Conservation (phyloP, 768 basidiomycete species). For the Pleurotus sapidus region DNA sequence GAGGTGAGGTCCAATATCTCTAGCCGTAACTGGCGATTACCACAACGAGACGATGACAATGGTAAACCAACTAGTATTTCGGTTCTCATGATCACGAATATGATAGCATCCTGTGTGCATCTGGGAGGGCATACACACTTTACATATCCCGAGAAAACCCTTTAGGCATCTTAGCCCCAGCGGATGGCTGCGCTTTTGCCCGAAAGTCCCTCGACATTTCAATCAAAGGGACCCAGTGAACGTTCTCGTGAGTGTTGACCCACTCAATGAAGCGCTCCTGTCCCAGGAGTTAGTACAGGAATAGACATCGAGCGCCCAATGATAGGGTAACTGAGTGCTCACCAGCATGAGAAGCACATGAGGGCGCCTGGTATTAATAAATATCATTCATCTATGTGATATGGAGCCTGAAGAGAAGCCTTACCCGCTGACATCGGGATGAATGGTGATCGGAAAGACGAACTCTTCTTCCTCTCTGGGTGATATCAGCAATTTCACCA, state of each 20-base stretch:
- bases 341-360: constrained; percentile 77
- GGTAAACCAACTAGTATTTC: background rate
- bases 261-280: constrained; percentile 74
- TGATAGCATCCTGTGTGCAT: background rate
- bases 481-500: constrained; percentile 6
- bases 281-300: background rate
- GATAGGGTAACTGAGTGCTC: constrained; percentile 6
- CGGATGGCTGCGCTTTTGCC: constrained; percentile 41
- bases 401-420: constrained; percentile 14
- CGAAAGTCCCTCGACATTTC: constrained; percentile 67
- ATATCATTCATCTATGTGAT: constrained; percentile 2
- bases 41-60: background rate
- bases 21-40: background rate
- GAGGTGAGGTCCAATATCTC: background rate
- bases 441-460: constrained; percentile 76
- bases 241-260: constrained; percentile 66
- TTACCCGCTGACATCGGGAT: constrained; percentile 73
- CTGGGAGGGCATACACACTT: background rate
- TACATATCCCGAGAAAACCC: constrained; percentile 26
- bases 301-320: too few relatives aligned
- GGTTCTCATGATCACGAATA: background rate
- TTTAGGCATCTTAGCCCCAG: constrained; percentile 55
- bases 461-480: constrained; percentile 59
- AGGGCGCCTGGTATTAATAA: constrained; percentile 39
- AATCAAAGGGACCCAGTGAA: constrained; percentile 70